Percentiles rank a stretch among this genome's conserved stretches.
phyloP scores from a whole-genome alignment of 2,329 filamentous ascomycete genomes.

The Hypoxylon sp. region DNA sequence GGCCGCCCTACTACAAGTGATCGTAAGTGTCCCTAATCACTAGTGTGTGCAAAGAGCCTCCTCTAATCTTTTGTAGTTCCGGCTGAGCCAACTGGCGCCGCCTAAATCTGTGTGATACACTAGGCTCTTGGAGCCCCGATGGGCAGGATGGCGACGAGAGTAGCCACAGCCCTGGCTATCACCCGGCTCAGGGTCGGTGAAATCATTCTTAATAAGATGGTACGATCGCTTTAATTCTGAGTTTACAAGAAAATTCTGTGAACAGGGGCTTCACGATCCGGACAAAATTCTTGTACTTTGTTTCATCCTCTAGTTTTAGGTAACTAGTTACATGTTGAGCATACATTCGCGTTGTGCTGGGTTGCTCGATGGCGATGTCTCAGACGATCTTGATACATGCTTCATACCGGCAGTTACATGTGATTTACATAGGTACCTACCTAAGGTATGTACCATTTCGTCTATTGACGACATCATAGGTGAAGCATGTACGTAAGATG shows the following conservation, averaged over 20 bases:
- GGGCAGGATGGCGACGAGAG: constrained; percentile 1
- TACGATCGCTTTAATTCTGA: constrained; percentile 16
- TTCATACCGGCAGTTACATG: background rate
- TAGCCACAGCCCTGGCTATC: background rate
- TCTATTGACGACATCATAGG: background rate
- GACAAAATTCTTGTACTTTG: constrained; percentile 26
- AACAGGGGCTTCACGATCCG: constrained; percentile 8
- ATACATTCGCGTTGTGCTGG: background rate
- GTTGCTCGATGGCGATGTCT: background rate
- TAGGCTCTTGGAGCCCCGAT: background rate
- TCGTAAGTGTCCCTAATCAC: constrained; percentile 14
- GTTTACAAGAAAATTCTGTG: constrained; percentile 17
- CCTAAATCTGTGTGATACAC: constrained; percentile 5
- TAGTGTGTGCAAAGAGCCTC: background rate
- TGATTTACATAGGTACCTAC: too few relatives aligned
- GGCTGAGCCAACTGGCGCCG: constrained; percentile 2
- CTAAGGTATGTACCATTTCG: background rate
- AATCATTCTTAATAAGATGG: constrained; percentile 12
- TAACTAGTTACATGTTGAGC: constrained; percentile 9
- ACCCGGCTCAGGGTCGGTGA: background rate
- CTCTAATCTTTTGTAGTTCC: constrained; percentile 14
- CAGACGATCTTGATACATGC: background rate
- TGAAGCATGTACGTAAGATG: background rate
- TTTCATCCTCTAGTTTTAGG: constrained; percentile 11
- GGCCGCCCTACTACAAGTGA: constrained; percentile 22